Evolutionary conservation across 768 basidiomycete species (phyloP), one percentile per base, ranked within the genome.

Genomic region (Sarcomyxa edulis): DNA sequence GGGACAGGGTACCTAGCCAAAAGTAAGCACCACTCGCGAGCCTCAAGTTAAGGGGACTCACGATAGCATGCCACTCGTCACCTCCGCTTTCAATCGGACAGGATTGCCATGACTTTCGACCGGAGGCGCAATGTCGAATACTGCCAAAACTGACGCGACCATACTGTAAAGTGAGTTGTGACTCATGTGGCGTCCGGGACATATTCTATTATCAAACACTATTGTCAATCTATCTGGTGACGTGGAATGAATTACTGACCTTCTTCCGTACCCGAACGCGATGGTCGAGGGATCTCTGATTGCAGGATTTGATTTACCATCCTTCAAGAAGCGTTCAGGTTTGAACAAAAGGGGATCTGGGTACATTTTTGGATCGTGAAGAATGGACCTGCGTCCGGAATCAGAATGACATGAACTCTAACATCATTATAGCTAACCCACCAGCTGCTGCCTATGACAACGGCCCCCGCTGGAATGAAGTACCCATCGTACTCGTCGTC

Each of bases 181-280:
- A 19, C 47, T 42, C 21, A 48, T 37, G 26, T 46, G 40, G 20
- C 44, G 30, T 2, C 52, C 52, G n/a, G 52, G 52, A 33, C 14
- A 39, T 29, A 54, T 58, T 35, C 60, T 35, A 19, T 16, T 10
- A 11, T 34, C 18, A 19, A 19, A 34, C 12, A 18, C 23, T 19
- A 34, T 18, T 12, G n/a, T 11, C 15, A 14, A 14, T 14, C 21
- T 14, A 4, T 3, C 12, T 3, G 19, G 12, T 6, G 9, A 9
- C 33, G n/a, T 14, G 14, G 16, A 14, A 6, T 12, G 33, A 29
- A 10, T 7, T 12, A 18, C 39, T 25, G 12, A 41, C 40, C 40
- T 19, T 11, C 40, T 19, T 8, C 40, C 40, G 25, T 21, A 41
- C 7, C 40, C 40, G 35, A 41, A 41, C 16, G 30, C 40, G 2